Evolutionary conservation across 495 filamentous ascomycete species (phyloP).

Genomic region (Aspergillus carlsbadensis): DNA sequence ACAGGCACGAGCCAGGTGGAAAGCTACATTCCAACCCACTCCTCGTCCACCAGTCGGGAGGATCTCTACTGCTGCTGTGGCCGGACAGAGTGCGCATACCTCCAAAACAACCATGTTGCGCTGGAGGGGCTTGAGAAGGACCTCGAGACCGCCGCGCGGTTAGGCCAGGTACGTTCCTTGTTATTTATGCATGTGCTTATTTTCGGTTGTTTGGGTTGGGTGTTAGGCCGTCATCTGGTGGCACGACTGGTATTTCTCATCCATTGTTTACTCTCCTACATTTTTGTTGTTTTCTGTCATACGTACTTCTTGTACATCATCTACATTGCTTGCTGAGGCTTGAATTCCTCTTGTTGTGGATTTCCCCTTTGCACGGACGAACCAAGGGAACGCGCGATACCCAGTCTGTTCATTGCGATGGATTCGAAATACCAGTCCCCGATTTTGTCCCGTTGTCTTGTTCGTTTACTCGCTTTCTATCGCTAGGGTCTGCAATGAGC

Average conservation of each 20-base stretch:
- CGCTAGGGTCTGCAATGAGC: conserved; percentile 20
- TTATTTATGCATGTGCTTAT: conserved; percentile 9
- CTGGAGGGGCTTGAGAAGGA: conserved; percentile 82
- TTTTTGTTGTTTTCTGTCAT: conserved; percentile 10
- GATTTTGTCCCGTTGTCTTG: conserved; percentile 34
- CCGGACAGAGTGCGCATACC: conserved; percentile 71
- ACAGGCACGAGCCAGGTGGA: conserved; percentile 2
- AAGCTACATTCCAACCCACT: conserved; percentile 42
- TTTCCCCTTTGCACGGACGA: neutral
- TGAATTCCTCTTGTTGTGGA: conserved; percentile 7
- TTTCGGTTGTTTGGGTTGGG: neutral
- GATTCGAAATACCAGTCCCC: conserved; percentile 22
- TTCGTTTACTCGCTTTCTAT: conserved; percentile 29
- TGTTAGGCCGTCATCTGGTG: conserved; percentile 9
- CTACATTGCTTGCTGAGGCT: conserved; percentile 11
- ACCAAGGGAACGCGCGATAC: neutral
- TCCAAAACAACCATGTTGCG: conserved; percentile 74
- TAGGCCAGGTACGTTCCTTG: conserved; percentile 73
- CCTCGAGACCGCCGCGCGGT: conserved; percentile 75
- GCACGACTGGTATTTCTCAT: neutral
- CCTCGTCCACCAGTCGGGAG: conserved; percentile 24
- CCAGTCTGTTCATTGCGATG: conserved; percentile 12
- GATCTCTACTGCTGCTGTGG: conserved; percentile 78
- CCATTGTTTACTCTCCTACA: conserved; percentile 8
- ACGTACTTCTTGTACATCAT: conserved; percentile 13